Conservation (phyloP, 78 protist genomes). For the Polysphondylium violaceum region DNA sequence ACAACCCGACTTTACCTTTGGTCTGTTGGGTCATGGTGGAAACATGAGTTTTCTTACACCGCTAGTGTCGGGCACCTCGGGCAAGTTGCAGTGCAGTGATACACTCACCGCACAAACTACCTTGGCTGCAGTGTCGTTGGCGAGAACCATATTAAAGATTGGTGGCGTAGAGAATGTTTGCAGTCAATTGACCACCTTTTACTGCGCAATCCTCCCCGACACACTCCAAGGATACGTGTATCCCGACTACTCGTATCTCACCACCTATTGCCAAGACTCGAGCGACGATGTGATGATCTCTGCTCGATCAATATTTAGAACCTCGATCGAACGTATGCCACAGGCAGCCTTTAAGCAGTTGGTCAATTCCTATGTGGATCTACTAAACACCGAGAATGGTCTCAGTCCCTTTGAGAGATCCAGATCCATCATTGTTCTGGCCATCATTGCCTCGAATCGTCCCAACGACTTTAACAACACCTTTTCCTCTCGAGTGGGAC, state of each 20-base stretch:
- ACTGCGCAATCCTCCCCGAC: conserved; percentile 60
- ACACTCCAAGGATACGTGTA: conserved; percentile 43
- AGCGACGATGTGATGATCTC: conserved; percentile 63
- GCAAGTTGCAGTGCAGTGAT: conserved; percentile 59
- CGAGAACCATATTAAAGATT: conserved; percentile 44
- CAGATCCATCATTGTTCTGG: conserved; percentile 58
- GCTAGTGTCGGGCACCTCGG: conserved; percentile 5
- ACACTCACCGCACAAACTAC: conserved; percentile 63
- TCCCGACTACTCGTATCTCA: conserved; percentile 60
- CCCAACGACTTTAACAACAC: conserved; percentile 14
- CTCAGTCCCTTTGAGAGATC: conserved; percentile 41
- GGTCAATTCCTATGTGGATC: conserved; percentile 2
- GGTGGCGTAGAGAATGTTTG: conserved; percentile 63
- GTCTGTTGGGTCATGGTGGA: conserved; percentile 70
- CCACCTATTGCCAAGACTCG: conserved; percentile 56
- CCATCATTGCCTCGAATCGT: conserved; percentile 66
- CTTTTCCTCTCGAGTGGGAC: conserved; percentile 27
- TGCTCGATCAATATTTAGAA: conserved; percentile 49
- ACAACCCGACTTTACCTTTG: conserved; percentile 72
- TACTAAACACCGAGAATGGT: conserved; percentile 18
- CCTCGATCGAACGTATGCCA: conserved; percentile 65
- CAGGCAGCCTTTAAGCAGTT: conserved; percentile 1
- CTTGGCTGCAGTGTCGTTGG: conserved; percentile 41
- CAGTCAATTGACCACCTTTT: conserved; percentile 47
- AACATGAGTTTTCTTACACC: conserved; percentile 50